These are phyloP conservation scores for Suillus subluteus DNA, from an alignment of 768 basidiomycete species.

Conservation along the genomic window DNA sequence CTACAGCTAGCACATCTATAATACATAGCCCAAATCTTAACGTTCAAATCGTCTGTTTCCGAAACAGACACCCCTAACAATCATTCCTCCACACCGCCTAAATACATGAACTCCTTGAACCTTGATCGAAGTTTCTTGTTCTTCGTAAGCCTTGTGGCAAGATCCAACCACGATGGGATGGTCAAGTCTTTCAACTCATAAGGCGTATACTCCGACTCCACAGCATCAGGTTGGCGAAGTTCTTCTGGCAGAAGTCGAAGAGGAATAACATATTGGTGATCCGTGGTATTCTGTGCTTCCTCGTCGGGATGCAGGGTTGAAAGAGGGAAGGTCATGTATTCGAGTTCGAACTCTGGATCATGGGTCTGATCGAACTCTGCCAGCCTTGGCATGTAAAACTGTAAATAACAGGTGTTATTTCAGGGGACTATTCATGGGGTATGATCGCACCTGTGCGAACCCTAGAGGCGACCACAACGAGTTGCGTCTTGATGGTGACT, in stretches of 20 bases:
- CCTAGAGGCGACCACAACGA: conserved; percentile 73
- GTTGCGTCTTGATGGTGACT: conserved; percentile 74
- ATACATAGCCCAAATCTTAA: background rate
- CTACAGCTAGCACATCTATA: background rate
- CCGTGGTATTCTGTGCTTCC: conserved; percentile 22
- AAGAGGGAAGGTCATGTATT: conserved; percentile 70
- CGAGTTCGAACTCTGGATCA: conserved; percentile 68
- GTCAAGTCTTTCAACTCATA: conserved; percentile 80
- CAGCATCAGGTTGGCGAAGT: conserved; percentile 44
- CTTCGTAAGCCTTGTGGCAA: conserved; percentile 65
- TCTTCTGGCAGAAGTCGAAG: conserved; percentile 53
- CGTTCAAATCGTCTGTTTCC: background rate
- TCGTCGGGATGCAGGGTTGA: conserved; percentile 42
- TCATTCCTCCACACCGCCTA: conserved; percentile 43
- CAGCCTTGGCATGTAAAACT: conserved; percentile 72
- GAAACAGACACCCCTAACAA: background rate
- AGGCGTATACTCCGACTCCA: conserved; percentile 59
- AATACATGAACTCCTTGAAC: conserved; percentile 78
- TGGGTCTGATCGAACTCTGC: conserved; percentile 48
- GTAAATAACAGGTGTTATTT: conserved; percentile 15
- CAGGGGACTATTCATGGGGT: conserved; percentile 12
- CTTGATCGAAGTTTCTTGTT: conserved; percentile 56
- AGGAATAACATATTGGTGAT: conserved; percentile 55
- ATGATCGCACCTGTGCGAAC: conserved; percentile 75
- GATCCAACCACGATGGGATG: conserved; percentile 68